Evolutionary conservation across 1,284 basidiomycete genomes (phyloP), one percentile per base, ranked within the genome.

Genomic region (Rugosomyces carneus): DNA sequence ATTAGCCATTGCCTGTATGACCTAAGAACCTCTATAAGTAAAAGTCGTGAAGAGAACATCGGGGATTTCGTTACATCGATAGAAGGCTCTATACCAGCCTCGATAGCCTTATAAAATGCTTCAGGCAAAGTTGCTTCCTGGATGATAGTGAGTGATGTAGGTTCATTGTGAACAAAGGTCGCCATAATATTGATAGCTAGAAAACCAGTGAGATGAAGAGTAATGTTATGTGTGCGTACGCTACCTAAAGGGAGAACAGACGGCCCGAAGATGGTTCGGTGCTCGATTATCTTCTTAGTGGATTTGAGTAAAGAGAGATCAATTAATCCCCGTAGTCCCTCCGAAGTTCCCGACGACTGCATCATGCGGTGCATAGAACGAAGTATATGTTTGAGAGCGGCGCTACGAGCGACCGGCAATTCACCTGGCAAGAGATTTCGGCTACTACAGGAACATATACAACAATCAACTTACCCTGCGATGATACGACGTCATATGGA

Each of bases 81-180:
- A 3, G 31, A 34, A 15, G 31, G 31, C n/a, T 97, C 93, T 40
- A 97, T 77, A 11, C 86, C 87, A 31, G 74, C 71, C 65, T 95
- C 92, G 44, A 99, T 80, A 4, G 87, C 78, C 47, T 79, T 76
- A 64, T 94, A 96, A 54, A 99, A 90, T 0, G 84, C 78, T 59
- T 95, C 90, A 0, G 96, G 96, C 1, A 99, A 67, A 20, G 87
- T 82, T 40, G 84, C 79, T 65, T 99, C 96, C 65, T 99, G 96
- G 31, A 99, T 84, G 42, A 94, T 88, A 1, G 81, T 71, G 46
- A 99, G 72, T 10, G 92, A 96, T 0, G 95, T 98, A 8, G 96
- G 96, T 67, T 99, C 96, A 59, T 98, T 99, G 73, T 99, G 95
- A 13, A 99, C 86, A 64, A 99, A 98, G 0, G 93, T 94, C 4